These are phyloP conservation scores for Rhododendron kiyosumense DNA, from an alignment of 148 eudicot species.

Conservation along the genomic window DNA sequence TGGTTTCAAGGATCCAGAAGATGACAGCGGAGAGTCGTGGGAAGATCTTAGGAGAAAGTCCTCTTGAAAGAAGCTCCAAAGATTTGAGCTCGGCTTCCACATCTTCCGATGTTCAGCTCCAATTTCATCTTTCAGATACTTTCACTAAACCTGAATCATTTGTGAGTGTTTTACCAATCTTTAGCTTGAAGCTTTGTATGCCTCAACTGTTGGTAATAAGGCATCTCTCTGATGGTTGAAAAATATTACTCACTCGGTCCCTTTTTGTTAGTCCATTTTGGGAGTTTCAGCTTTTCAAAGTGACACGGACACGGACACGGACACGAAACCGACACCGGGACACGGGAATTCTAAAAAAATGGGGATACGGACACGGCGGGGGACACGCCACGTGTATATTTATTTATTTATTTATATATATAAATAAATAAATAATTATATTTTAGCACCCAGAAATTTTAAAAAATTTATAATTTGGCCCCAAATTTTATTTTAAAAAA, in stretches of 20 bases:
- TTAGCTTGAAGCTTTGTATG: neutral
- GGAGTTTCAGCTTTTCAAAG: neutral
- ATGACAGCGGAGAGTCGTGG: constrained; percentile 92
- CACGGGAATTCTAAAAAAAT: too few relatives aligned
- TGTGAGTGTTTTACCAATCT: constrained; percentile 46
- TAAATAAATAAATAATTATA: too few relatives aligned
- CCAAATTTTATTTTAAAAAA: too few relatives aligned
- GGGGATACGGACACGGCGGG: too few relatives aligned
- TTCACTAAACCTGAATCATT: constrained; percentile 71
- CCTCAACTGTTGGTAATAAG: neutral
- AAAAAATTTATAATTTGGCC: too few relatives aligned
- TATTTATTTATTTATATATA: too few relatives aligned
- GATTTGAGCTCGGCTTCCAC: constrained; percentile 32
- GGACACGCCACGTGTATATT: too few relatives aligned
- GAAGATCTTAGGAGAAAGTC: constrained; percentile 74
- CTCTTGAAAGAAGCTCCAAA: constrained; percentile 54
- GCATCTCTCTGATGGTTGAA: neutral
- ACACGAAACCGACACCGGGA: too few relatives aligned
- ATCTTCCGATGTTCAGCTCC: constrained; percentile 36
- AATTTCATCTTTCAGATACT: constrained; percentile 65
- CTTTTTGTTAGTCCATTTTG: neutral
- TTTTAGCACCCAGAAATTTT: too few relatives aligned
- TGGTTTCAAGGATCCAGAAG: constrained; percentile 40
- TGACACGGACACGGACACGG: too few relatives aligned
- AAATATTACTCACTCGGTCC: neutral